Percentiles rank a stretch among this genome's conserved stretches.
Evolutionary conservation across 2,329 filamentous ascomycete genomes (phyloP).

Genomic region (Fusarium gaditjirri): DNA sequence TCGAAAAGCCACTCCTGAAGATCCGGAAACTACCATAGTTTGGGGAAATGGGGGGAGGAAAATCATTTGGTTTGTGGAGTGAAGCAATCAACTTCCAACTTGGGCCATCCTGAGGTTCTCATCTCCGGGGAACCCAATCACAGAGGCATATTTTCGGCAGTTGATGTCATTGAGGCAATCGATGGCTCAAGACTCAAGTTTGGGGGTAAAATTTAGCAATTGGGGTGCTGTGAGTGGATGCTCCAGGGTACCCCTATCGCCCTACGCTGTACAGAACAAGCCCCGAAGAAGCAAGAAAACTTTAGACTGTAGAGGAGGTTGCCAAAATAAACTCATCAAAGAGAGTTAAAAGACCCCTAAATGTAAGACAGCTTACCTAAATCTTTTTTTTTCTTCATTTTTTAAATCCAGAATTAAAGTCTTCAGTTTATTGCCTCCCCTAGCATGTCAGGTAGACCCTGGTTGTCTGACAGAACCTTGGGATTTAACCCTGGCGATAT

Average conservation of each 20-base stretch:
- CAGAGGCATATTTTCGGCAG: slow-evolving; percentile 12
- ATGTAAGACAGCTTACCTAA: background rate
- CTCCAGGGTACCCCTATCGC: background rate
- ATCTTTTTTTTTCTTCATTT: background rate
- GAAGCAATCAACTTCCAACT: background rate
- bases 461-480: background rate
- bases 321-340: background rate
- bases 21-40: slow-evolving; percentile 40
- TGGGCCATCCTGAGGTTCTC: slow-evolving; percentile 1
- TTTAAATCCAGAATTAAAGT: background rate
- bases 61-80: slow-evolving; percentile 22
- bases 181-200: background rate
- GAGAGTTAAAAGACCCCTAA: background rate
- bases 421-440: background rate
- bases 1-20: slow-evolving; percentile 40
- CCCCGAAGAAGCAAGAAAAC: background rate
- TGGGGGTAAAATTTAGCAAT: background rate
- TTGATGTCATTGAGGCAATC: slow-evolving; percentile 16
- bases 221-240: background rate
- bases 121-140: slow-evolving; percentile 24
- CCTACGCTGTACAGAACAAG: background rate
- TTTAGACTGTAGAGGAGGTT: background rate
- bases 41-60: slow-evolving; percentile 26
- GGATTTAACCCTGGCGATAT: background rate
- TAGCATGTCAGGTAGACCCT: background rate